phyloP scores from a whole-genome alignment of 1,284 basidiomycete genomes.

The Melampsora americana region DNA sequence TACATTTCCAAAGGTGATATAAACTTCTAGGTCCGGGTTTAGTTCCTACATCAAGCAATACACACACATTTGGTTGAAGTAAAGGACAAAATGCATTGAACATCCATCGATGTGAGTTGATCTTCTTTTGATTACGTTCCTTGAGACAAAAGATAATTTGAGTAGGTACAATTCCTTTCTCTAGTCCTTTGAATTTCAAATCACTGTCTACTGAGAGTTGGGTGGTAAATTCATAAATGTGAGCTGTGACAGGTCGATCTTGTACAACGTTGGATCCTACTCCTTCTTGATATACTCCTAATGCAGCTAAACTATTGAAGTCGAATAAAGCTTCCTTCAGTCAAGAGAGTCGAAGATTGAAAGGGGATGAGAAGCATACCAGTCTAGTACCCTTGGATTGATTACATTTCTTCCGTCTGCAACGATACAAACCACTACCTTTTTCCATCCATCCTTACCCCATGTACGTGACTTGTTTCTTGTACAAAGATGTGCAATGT shows the following conservation, averaged over 20 bases:
- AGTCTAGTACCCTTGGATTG: neutral
- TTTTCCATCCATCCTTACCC: conserved; percentile 78
- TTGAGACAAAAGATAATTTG: conserved; percentile 95
- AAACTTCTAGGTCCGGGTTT: conserved; percentile 95
- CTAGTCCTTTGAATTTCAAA: conserved; percentile 80
- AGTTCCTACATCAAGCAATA: conserved; percentile 88
- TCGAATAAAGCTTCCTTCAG: too few species aligned
- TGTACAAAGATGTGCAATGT: conserved; percentile 68
- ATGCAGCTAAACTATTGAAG: conserved; percentile 58
- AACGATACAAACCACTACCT: conserved; percentile 81
- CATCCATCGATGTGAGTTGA: conserved; percentile 72
- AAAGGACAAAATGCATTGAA: conserved; percentile 92
- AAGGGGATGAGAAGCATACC: too few species aligned
- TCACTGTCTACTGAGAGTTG: conserved; percentile 71
- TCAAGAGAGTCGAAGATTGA: too few species aligned
- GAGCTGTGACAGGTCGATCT: conserved; percentile 77
- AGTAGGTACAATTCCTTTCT: conserved; percentile 80
- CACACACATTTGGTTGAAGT: conserved; percentile 81
- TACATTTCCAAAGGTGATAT: conserved; percentile 93
- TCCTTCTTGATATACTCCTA: conserved; percentile 62
- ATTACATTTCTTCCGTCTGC: conserved; percentile 76
- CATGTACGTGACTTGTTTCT: conserved; percentile 81
- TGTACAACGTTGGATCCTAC: conserved; percentile 88
- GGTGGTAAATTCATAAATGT: conserved; percentile 70
- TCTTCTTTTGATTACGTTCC: conserved; percentile 68